Base-by-base conservation (phyloP, 2,329 filamentous ascomycete species). In the Diaporthe amygdali region DNA sequence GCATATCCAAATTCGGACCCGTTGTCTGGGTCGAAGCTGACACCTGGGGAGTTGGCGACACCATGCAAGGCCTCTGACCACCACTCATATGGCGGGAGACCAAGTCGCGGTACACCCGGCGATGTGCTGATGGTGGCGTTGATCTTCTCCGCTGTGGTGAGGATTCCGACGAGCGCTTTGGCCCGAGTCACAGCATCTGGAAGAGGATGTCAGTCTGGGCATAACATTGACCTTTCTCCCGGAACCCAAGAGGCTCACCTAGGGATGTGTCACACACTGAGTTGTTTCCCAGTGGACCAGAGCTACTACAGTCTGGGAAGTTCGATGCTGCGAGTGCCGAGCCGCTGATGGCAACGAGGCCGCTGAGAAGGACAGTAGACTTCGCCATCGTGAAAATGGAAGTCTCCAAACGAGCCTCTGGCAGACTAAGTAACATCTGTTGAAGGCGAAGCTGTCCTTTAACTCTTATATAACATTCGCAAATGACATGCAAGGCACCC, bases 11-110 rank as follows among this genome's bases (percentile, higher is more conserved):
- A 93, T 12, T 87, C 80, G 2, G 86, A 87, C 82, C 68, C 70
- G 17, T 30, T 66, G 66, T 70, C 72, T 9, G 66, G 20, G 51
- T 46, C 64, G 61, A 73, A 76, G n/a, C 71, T 84, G 34, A 89
- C 88, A 0, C 89, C 90, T 0, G 86, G 86, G 25, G 84, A 85
- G 5, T 74, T 77, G 5, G 87, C 90, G 0, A 93, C 82, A 1
- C 91, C 91, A 75, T 92, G 91, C 0, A 92, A 84, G 1, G 87
- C 90, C 78, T 90, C 89, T 54, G 84, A 87, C 88, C 89, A 91
- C 83, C 89, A 90, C 74, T 88, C 82, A 74, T 92, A 92, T 0
- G 84, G 77, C 0, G 87, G 86, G 0, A 92, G 80, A 6, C 89
- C 89, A 0, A 92, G 82, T 34, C 89, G 82, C 1, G 86, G 81